Evolutionary conservation across 139 green algal species (phyloP), one percentile per base, ranked within the genome.

Genomic region (Volvox africanus): DNA sequence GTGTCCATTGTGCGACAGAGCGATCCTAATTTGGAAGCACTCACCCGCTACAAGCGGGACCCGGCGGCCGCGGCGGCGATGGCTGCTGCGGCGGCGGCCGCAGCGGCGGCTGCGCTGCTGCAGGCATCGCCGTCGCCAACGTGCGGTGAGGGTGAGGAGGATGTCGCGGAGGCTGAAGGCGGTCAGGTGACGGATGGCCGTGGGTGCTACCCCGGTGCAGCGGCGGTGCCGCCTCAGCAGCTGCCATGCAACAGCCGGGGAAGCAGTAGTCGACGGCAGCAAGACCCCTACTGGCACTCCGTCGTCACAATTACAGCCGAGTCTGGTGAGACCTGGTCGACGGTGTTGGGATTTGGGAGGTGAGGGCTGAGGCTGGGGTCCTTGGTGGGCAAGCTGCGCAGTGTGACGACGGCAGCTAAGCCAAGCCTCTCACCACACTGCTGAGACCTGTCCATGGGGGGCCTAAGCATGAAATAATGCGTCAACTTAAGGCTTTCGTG

Each of bases 1-100:
- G 85, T 89, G 37, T 55, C 85, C 19, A 82, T 89, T 20, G 85
- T 89, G 32, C 69, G 85, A 1, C 85, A 89, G 22, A 73, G 69
- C 19, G 85, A 89, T 33, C 85, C 85, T 21, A 73, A 17, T 1
- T 71, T 82, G 9, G 69, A 82, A 28, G 17, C n/a, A 19, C 69
- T 82, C 20, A 13, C 12, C 2, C 26, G 68, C 14, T 80, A 73
- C 28, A 65, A 61, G 32, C 19, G 36, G 9, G 67, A 65, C 32
- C 35, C 83, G 9, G 36, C 83, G 11, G 67, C 83, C 12, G 83
- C 83, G 0, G 67, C 82, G 0, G 82, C 62, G 12, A 55, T 62
- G 35, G 67, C 83, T 3, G 36, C 83, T 21, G 35, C 83, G 1
- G 83, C 83, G 22, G 67, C 62, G 1, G 82, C 62, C 2, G 82